Conservation (phyloP, 371 early-diverging fungal species). For the Lichtheimia hyalospora region DNA sequence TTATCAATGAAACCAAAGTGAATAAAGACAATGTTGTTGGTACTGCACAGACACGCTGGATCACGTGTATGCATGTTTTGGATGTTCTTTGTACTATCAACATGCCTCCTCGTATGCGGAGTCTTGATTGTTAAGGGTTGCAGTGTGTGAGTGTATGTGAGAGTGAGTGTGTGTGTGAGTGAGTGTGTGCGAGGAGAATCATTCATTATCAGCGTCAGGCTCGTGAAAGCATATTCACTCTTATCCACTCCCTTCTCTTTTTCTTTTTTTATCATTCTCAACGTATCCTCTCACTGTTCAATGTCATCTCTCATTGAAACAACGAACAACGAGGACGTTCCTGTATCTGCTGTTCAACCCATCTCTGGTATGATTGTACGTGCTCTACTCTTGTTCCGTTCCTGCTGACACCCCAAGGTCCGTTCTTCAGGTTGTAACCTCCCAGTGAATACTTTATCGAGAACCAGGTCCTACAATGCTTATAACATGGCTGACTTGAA, state of each 20-base stretch:
- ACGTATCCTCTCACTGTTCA: background rate
- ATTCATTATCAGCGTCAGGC: no score
- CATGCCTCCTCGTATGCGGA: no score
- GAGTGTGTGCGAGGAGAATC: no score
- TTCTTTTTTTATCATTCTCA: conserved; percentile 8
- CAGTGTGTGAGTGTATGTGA: no score
- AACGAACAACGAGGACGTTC: conserved; percentile 15
- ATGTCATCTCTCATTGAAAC: conserved; percentile 25
- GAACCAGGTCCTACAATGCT: background rate
- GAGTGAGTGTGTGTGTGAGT: no score
- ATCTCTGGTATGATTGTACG: conserved; percentile 15
- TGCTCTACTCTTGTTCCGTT: conserved; percentile 8
- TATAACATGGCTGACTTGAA: background rate
- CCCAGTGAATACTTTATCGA: background rate
- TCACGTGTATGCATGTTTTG: no score
- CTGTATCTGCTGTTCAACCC: conserved; percentile 17
- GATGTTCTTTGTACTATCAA: no score
- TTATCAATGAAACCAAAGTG: no score
- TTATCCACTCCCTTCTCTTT: background rate
- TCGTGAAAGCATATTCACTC: no score
- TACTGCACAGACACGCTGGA: no score
- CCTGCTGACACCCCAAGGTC: background rate
- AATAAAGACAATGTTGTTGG: no score
- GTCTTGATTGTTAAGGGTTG: no score
- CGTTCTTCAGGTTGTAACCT: background rate